A percentile compares a stretch with the other conserved stretches of the same genome.
Evolutionary conservation across 768 basidiomycete genomes (phyloP).

Genomic region (Lentinula sp.): DNA sequence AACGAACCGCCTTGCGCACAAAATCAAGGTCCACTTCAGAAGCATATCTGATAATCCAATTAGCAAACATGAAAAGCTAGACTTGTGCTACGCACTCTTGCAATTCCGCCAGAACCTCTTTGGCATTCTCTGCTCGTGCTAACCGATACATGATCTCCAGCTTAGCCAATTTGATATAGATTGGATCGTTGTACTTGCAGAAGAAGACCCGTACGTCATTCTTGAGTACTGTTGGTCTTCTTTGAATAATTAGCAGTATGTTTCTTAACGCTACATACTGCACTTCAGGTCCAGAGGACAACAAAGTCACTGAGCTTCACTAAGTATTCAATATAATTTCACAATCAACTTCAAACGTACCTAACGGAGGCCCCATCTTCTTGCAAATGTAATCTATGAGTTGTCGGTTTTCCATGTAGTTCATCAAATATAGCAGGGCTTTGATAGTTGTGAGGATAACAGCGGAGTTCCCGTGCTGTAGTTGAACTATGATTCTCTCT

Average conservation of each 20-base stretch:
- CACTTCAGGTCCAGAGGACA: slow-evolving; percentile 97
- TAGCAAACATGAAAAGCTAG: not conserved
- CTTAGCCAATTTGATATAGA: slow-evolving; percentile 97
- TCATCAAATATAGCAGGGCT: slow-evolving; percentile 93
- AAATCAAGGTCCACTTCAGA: slow-evolving; percentile 98
- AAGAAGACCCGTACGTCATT: slow-evolving; percentile 99
- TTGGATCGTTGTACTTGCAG: slow-evolving; percentile 99
- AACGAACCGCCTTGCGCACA: slow-evolving; percentile 94
- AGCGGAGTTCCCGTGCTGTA: slow-evolving; percentile 98
- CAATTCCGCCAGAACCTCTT: slow-evolving; percentile 88
- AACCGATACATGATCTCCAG: slow-evolving; percentile 98
- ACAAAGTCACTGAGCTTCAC: slow-evolving; percentile 64
- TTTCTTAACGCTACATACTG: slow-evolving; percentile 98
- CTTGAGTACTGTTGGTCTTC: slow-evolving; percentile 84
- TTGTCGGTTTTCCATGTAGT: slow-evolving; percentile 91
- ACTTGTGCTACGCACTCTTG: slow-evolving; percentile 60
- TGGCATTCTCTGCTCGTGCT: slow-evolving; percentile 89
- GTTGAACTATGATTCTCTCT: slow-evolving; percentile 89
- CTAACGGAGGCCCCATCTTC: slow-evolving; percentile 97
- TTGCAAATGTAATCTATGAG: slow-evolving; percentile 88
- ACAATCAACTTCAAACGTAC: slow-evolving; percentile 31
- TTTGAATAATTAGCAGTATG: slow-evolving; percentile 94
- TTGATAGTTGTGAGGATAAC: slow-evolving; percentile 99
- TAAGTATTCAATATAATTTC: not conserved
- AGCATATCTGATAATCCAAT: slow-evolving; percentile 69